These are phyloP conservation scores for Poteriospumella lacustris DNA, from an alignment of 108 stramenopile species.

Conservation along the genomic window DNA sequence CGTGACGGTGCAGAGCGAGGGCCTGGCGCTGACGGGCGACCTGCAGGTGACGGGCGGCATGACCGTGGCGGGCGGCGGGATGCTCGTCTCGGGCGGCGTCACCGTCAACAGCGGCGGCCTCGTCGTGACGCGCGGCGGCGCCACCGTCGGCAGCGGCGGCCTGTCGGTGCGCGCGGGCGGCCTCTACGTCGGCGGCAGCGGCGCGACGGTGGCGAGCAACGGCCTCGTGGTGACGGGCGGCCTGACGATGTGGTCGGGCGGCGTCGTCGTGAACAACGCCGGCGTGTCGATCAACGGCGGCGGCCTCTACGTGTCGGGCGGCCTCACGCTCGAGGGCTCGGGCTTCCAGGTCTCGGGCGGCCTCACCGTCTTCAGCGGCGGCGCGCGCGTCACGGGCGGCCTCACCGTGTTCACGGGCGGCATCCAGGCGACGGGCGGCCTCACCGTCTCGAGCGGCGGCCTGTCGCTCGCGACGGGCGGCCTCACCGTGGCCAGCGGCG, in stretches of 20 bases:
- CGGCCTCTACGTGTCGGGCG: not conserved
- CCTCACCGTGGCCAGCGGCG: not conserved
- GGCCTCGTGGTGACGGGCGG: slow-evolving; percentile 9
- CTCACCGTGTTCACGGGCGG: not conserved
- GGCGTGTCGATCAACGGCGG: slow-evolving; percentile 4
- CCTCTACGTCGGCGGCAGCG: not conserved
- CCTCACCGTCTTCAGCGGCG: slow-evolving; percentile 3
- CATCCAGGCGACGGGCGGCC: not conserved
- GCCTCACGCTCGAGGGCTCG: not conserved
- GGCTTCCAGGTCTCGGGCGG: slow-evolving; percentile 9
- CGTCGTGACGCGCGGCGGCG: not conserved
- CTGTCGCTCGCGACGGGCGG: not conserved
- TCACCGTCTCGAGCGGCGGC: not conserved
- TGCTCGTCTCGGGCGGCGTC: not conserved
- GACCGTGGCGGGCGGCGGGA: not conserved
- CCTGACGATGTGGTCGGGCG: not conserved
- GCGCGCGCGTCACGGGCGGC: not conserved
- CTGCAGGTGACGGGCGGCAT: slow-evolving; percentile 4
- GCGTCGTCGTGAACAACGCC: not conserved
- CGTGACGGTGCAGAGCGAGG: not conserved
- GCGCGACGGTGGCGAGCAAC: not conserved
- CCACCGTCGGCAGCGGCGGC: not conserved
- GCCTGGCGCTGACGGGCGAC: not conserved
- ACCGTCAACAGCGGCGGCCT: not conserved
- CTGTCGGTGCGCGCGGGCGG: not conserved